Percentiles rank a stretch among this genome's conserved stretches.
phyloP scores from a whole-genome alignment of 2,329 filamentous ascomycete genomes.

The Nothophaeocryptopus gaeumannii region DNA sequence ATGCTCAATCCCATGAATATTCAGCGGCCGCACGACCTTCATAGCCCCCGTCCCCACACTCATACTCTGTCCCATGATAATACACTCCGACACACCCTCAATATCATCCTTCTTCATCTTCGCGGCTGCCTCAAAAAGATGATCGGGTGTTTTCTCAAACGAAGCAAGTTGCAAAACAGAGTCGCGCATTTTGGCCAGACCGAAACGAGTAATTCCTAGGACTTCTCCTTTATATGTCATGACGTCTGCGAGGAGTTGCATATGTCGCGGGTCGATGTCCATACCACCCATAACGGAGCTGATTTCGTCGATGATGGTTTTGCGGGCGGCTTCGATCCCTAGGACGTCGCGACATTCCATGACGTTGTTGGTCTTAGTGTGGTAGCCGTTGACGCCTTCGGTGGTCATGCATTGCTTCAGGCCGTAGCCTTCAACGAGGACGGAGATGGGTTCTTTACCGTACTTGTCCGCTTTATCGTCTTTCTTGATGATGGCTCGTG shows the following conservation, averaged over 20 bases:
- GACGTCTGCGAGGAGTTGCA: constrained; percentile 93
- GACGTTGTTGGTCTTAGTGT: constrained; percentile 76
- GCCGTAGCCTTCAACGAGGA: constrained; percentile 91
- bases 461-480: constrained; percentile 64
- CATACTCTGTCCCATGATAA: constrained; percentile 98
- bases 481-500: constrained; percentile 84
- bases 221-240: constrained; percentile 99
- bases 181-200: constrained; percentile 93
- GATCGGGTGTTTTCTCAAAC: constrained; percentile 97
- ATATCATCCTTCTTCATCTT: constrained; percentile 89
- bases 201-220: constrained; percentile 92
- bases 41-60: constrained; percentile 86
- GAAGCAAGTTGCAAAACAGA: constrained; percentile 88
- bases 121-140: constrained; percentile 90
- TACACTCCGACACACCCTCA: constrained; percentile 91
- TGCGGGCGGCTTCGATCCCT: constrained; percentile 89
- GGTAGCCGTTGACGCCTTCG: constrained; percentile 77
- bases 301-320: constrained; percentile 87
- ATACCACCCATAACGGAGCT: constrained; percentile 85
- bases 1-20: constrained; percentile 54
- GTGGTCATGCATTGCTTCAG: constrained; percentile 88
- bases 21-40: constrained; percentile 77
- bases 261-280: constrained; percentile 95
- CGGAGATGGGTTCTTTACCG: constrained; percentile 54
- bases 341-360: constrained; percentile 85